Evolutionary conservation across 2,329 filamentous ascomycete genomes (phyloP), one percentile per base, ranked within the genome.

Genomic region (Arachnomyces sp.): DNA sequence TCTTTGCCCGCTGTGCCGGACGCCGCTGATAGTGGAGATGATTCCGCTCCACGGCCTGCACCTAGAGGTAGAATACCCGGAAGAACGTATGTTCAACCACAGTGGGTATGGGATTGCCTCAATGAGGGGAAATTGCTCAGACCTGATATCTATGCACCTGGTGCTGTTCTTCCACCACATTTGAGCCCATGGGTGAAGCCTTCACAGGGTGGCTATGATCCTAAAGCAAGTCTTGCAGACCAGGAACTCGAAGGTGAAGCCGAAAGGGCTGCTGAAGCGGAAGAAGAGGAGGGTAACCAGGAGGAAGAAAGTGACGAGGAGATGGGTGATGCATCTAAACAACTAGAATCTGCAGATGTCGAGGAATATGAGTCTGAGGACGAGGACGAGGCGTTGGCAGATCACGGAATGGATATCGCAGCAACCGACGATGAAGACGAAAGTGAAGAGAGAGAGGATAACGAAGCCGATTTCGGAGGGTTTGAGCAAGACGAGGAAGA

Each of bases 21-120:
- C 13, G 58, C 58, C 3, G 65, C 68, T 29, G 69, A 72, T 25
- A 61, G 67, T 43, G 70, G 73, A 40, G 65, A 71, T 35, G 69
- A 62, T 14, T 68, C 53, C 68, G 33, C 68, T 52, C 18, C 63
- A 28, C 69, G 63, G 46, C 63, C 73, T 45, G 69, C 66, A 55
- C 67, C 72, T 21, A 84, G 86, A 55, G 79, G 79, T 48, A 80
- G 88, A 45, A 83, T 96, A 46, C 88, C 90, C n/a, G 90, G 90
- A 28, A 77, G 92, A 50, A 87, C 80, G 48, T 98, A 98, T 53
- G 69, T 98, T 41, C 92, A 98, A 68, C 92, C 92, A 14, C 92
- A 98, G 61, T 98, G 93, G 90, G 80, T 98, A 3, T 98, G 92
- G 92, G 92, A 98, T 59, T 90, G 86, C 55, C 71, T 95, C 61